Evolutionary conservation across 139 green algal genomes (phyloP), one percentile per base, ranked within the genome.

Genomic region (Penium margaritaceum): DNA sequence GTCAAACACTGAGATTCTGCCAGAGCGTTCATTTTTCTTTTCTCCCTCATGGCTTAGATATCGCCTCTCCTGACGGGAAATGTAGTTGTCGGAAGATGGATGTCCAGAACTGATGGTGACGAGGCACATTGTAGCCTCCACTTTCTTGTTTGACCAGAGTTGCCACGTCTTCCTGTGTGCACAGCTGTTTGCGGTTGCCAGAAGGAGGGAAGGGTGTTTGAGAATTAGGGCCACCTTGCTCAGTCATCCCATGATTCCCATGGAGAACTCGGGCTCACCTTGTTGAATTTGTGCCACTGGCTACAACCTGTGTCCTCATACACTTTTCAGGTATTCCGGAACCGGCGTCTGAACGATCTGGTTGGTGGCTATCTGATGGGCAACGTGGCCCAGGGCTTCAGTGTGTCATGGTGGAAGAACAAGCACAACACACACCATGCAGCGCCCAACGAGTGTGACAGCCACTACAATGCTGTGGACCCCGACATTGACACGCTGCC

Each of bases 381-480:
- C 17, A 86, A 86, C 61, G 7, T 91, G 7, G 34, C 44, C 0
- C 61, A 77, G 39, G 84, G 87, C 46, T 89, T 90, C 63, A 86
- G 82, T 74, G 62, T 81, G 14, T 72, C 77, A 44, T 92, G 88
- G 88, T 92, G 87, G 87, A 90, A 88, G 76, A 80, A 37, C 70
- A 90, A 92, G 81, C 88, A 92, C 85, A 90, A 90, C 78, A 81
- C 73, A n/a, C 88, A 92, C 66, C 88, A 92, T 55, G 87, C 87
- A 5, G 83, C 75, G 1, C 80, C 85, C 58, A 91, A 92, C 60
- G 84, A 88, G 65, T 79, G 89, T 27, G 79, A 81, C 29, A 38
- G 76, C 14, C 74, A 80, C 47, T 67, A 63, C 68, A 43, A 73
- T 19, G 27, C 87, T 2, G 65, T 90, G 19, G 88, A 92, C 70